Evolutionary conservation across 2,329 filamentous ascomycete genomes (phyloP), one percentile per base, ranked within the genome.

Genomic region (Neurospora sp.): DNA sequence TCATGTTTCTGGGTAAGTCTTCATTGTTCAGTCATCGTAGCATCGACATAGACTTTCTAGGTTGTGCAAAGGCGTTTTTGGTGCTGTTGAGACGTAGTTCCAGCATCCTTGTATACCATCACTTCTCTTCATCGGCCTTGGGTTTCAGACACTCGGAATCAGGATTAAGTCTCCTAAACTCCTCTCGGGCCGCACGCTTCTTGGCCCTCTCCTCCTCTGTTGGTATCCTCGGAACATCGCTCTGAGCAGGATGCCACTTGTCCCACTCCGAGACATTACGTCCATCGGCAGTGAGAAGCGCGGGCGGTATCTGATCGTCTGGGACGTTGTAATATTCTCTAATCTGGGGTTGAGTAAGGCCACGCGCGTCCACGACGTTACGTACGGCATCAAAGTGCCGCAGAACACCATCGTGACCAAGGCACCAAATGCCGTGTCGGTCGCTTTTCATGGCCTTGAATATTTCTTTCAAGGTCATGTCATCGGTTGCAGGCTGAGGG

Each of bases 141-240:
- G 17, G 17, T 17, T 8, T 43, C 40, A 17, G 40, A 43, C 40
- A 43, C 40, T 10, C 40, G 17, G 15, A 43, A 43, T 43, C 17
- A 43, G 40, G 40, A 43, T 43, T 43, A 43, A n/a, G 40, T 43
- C 66, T 66, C 28, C 66, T 38, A 13, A 7, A 36, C 66, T 66
- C 66, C 66, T 66, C 66, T n/a, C 40, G 40, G 66, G 38, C 40
- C 40, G 15, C 40, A 43, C 40, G 40, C 17, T n/a, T 70, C 66
- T 38, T 67, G 70, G 72, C 72, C 46, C 58, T 73, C 42, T 73
- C 72, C 70, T 73, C 72, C 70, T 72, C 72, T 66, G 72, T 73
- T 42, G 68, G 69, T 43, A 68, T 73, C 46, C 38, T 70, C 66
- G 72, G 72, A 70, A 73, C 62, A 67, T 73, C 68, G 28, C 71